Base-by-base conservation (phyloP, 768 basidiomycete species). In the Lactarius trivialis region DNA sequence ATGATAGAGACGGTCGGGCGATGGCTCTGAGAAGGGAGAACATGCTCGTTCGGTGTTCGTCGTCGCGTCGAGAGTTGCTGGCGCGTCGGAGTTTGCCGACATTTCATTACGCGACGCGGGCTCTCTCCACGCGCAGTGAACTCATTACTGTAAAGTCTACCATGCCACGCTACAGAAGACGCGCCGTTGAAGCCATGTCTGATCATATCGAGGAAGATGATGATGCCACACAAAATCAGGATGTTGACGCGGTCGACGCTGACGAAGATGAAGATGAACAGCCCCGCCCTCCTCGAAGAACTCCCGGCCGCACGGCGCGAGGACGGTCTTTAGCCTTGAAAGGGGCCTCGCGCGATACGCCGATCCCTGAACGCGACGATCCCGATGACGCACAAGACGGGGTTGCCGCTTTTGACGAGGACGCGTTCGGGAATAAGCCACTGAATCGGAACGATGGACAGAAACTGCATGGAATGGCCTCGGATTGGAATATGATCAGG, bases 371-470 rank as follows among this genome's bases (percentile, higher is more conserved):
- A 41, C 60, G 34, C 12, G 63, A 52, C 7, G 79, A 80, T 37
- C 56, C 52, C 12, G 63, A 52, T 11, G 79, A 80, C 1, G 78
- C 77, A 33, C 73, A 73, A 3, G 71, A 69, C 5, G 62, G 73
- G 36, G 58, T 21, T 41, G 52, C 43, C 12, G 45, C 17, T 21
- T 85, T 90, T 56, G 83, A 89, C 63, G 79, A 85, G 30, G 74
- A 78, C 37, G 79, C 82, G 69, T 85, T 91, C 64, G 73, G 68
- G 7, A 81, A 90, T 71, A 86, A 89, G 63, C 88, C 91, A 19
- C 72, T 93, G 55, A 76, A 78, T 58, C 80, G 73, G 67, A 74
- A 75, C 11, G 83, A 88, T 51, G 74, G 77, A 34, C 63, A 70
- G 33, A 85, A 80, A 69, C 71, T 91, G 33, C 74, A 77, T 9